A percentile compares a stretch with the other conserved stretches of the same genome.
phyloP scores from a whole-genome alignment of 2,329 filamentous ascomycete species.

The Botrytis squamosa region DNA sequence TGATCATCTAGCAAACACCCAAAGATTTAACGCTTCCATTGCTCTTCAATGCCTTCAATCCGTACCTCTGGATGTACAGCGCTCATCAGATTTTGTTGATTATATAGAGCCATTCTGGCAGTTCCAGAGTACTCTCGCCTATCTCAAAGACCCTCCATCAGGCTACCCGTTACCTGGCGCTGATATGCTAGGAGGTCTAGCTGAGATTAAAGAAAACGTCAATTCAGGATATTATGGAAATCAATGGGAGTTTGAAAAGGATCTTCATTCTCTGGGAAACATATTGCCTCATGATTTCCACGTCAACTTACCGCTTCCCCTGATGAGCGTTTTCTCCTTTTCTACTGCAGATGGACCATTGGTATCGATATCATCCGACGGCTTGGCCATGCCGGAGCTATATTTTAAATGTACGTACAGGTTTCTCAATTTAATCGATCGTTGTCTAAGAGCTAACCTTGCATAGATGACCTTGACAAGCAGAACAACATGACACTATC shows the following conservation, averaged over 20 bases:
- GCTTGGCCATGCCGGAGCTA: constrained; percentile 53
- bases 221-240: constrained; percentile 25
- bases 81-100: constrained; percentile 24
- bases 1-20: neutral
- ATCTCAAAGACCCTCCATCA: constrained; percentile 33
- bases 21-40: neutral
- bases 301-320: constrained; percentile 49
- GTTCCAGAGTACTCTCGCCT: constrained; percentile 27
- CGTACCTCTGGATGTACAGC: constrained; percentile 25
- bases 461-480: constrained; percentile 21
- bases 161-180: constrained; percentile 25
- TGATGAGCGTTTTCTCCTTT: constrained; percentile 47
- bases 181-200: constrained; percentile 29
- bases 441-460: neutral
- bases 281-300: constrained; percentile 56
- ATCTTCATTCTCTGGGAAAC: constrained; percentile 23
- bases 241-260: constrained; percentile 31
- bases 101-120: constrained; percentile 25
- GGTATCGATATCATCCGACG: constrained; percentile 59
- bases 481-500: constrained; percentile 8
- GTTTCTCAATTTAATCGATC: neutral
- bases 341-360: constrained; percentile 37
- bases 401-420: constrained; percentile 40
- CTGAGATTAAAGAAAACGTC: constrained; percentile 24
- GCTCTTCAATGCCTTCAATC: constrained; percentile 28